Conservation (phyloP, 768 basidiomycete genomes). For the Leccinum barrowsii region DNA sequence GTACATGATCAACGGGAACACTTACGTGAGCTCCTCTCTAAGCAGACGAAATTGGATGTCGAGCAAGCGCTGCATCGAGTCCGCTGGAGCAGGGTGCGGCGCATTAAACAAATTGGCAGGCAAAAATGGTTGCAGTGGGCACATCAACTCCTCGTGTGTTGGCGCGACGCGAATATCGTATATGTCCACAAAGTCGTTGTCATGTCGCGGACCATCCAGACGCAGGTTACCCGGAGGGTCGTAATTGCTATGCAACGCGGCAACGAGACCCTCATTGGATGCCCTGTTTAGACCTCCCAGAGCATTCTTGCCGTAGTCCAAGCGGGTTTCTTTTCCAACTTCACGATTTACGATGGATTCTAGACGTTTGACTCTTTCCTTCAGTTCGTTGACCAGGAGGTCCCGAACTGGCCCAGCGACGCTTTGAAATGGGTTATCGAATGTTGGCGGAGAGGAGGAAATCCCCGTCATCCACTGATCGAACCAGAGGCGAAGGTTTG, state of each 20-base stretch:
- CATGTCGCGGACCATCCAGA: slow-evolving; percentile 53
- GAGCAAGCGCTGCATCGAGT: slow-evolving; percentile 61
- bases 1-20: background rate
- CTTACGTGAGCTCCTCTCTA: slow-evolving; percentile 67
- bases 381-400: slow-evolving; percentile 32
- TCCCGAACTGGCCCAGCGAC: slow-evolving; percentile 31
- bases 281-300: background rate
- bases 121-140: slow-evolving; percentile 47
- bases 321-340: slow-evolving; percentile 32
- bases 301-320: slow-evolving; percentile 7
- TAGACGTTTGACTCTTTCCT: slow-evolving; percentile 31
- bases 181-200: slow-evolving; percentile 63
- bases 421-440: slow-evolving; percentile 42
- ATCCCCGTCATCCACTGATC: slow-evolving; percentile 46
- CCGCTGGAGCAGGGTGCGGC: slow-evolving; percentile 55
- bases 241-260: slow-evolving; percentile 40
- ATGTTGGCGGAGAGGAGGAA: slow-evolving; percentile 34
- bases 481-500: slow-evolving; percentile 43
- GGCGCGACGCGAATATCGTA: slow-evolving; percentile 63
- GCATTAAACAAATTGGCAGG: slow-evolving; percentile 59
- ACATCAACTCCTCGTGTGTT: slow-evolving; percentile 62
- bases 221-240: slow-evolving; percentile 55
- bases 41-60: slow-evolving; percentile 76
- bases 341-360: slow-evolving; percentile 51
- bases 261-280: slow-evolving; percentile 34